A percentile compares a stretch with the other conserved stretches of the same genome.
Evolutionary conservation across 306 rosid genomes (phyloP).

Genomic region (Cucurbita ficifolia): DNA sequence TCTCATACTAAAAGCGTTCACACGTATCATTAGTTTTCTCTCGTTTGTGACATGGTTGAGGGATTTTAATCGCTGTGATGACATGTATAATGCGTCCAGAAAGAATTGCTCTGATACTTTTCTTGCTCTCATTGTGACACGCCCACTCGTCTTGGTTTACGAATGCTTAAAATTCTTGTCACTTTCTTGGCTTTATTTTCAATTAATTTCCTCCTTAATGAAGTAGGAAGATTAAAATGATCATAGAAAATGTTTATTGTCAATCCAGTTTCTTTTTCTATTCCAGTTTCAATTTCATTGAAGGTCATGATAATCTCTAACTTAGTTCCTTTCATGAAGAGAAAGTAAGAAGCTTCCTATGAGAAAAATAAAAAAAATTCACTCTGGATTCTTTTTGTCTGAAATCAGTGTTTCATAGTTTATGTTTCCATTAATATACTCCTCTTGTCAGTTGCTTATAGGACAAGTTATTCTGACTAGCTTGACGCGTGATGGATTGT

Average conservation of each 20-base stretch:
- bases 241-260: not conserved
- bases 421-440: not conserved
- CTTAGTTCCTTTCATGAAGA: not conserved
- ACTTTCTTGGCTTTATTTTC: not conserved
- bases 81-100: not conserved
- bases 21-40: not conserved
- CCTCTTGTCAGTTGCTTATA: not conserved
- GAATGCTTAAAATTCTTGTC: not conserved
- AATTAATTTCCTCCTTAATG: not conserved
- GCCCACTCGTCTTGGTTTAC: not conserved
- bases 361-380: not conserved
- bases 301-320: not conserved
- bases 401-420: not conserved
- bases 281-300: not conserved
- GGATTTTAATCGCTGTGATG: not conserved
- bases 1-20: not conserved
- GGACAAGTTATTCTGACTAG: not conserved
- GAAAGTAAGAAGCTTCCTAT: not conserved
- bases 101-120: not conserved
- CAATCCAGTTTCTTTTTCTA: not conserved
- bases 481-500: slow-evolving; percentile 15
- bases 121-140: not conserved
- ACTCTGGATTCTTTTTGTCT: not conserved
- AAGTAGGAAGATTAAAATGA: not conserved
- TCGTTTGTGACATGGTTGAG: not conserved